These are phyloP conservation scores for Boletus rufocinnamomeus DNA, from an alignment of 768 basidiomycete species.

Conservation along the genomic window DNA sequence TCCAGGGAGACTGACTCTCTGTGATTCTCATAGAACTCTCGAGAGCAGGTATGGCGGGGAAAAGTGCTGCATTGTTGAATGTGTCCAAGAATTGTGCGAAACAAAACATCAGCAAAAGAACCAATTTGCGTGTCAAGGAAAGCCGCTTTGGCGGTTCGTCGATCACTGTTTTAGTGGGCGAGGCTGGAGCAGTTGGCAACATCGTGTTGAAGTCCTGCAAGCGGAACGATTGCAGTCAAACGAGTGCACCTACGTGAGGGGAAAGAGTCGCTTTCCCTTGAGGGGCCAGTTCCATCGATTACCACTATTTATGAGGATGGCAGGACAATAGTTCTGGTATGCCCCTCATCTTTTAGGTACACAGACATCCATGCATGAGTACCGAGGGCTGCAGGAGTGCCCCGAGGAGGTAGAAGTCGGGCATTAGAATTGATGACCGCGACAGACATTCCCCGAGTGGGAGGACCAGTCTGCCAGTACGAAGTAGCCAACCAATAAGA, in stretches of 20 bases:
- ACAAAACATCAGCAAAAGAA: conserved; percentile 41
- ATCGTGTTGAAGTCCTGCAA: conserved; percentile 8
- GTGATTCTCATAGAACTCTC: conserved; percentile 16
- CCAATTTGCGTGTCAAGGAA: conserved; percentile 28
- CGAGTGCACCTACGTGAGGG: not conserved
- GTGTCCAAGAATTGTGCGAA: conserved; percentile 46
- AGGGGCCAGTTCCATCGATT: not conserved
- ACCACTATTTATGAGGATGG: not conserved
- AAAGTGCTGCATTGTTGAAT: conserved; percentile 44
- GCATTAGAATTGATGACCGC: not conserved
- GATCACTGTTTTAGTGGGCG: conserved; percentile 1
- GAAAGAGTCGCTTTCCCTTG: not conserved
- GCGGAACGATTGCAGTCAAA: not conserved
- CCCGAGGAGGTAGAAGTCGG: not conserved
- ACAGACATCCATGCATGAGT: not conserved
- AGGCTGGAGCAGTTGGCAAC: conserved; percentile 3
- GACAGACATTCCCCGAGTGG: not conserved
- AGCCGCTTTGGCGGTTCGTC: conserved; percentile 11
- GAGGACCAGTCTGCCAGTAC: not conserved
- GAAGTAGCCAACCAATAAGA: not conserved
- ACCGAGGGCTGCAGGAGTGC: not conserved
- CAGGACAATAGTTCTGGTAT: not conserved
- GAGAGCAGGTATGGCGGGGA: conserved; percentile 43
- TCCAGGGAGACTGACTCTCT: conserved; percentile 32
- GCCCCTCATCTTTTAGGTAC: not conserved